These are phyloP conservation scores for Zymoseptoria crescenta DNA, from an alignment of 2,329 filamentous ascomycete species.

Conservation along the genomic window DNA sequence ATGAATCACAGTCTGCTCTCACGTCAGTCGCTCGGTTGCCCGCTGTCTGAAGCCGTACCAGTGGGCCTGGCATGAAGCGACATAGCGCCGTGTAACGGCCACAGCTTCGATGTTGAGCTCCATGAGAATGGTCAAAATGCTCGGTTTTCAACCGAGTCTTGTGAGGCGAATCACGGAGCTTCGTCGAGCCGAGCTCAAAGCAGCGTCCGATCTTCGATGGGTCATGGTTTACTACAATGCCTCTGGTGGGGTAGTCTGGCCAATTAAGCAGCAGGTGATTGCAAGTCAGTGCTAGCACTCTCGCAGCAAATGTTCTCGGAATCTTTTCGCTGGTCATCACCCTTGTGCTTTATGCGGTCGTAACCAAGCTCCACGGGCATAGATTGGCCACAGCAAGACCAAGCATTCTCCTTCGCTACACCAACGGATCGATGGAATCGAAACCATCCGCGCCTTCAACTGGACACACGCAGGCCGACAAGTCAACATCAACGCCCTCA, in stretches of 20 bases:
- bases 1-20: conserved; percentile 9
- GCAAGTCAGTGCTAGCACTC: background rate
- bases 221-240: conserved; percentile 7
- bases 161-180: too few species aligned
- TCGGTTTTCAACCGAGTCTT: conserved; percentile 1
- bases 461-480: background rate
- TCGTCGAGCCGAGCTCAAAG: too few species aligned
- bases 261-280: too few species aligned
- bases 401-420: background rate
- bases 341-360: conserved; percentile 3
- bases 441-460: conserved; percentile 1
- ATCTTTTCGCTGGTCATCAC: conserved; percentile 9
- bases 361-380: background rate
- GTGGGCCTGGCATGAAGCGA: conserved; percentile 7
- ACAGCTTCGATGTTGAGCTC: conserved; percentile 1
- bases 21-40: conserved; percentile 7
- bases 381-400: background rate
- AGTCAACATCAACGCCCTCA: background rate
- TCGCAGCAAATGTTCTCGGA: conserved; percentile 7
- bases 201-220: conserved; percentile 5
- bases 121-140: conserved; percentile 6
- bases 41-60: conserved; percentile 2
- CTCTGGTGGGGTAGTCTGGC: too few species aligned
- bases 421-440: background rate
- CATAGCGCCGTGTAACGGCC: conserved; percentile 4